These are phyloP conservation scores for Cyclotella choctawhatcheeana DNA, from an alignment of 108 stramenopile genomes.

Conservation along the genomic window DNA sequence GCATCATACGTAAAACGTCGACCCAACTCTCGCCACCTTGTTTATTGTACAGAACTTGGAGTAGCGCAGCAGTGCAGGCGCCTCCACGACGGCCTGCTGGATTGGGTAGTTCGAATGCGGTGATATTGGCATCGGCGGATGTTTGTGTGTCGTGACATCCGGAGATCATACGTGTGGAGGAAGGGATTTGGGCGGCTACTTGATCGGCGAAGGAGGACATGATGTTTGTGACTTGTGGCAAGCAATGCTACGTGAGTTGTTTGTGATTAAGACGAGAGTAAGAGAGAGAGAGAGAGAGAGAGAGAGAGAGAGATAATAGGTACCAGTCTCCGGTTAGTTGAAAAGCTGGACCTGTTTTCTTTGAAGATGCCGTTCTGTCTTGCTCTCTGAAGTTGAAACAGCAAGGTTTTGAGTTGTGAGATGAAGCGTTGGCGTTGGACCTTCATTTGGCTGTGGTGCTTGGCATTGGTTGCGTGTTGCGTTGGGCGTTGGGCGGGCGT, in stretches of 20 bases:
- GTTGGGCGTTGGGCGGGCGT: no score
- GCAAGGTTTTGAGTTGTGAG: no score
- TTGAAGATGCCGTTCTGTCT: no score
- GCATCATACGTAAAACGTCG: slow-evolving; percentile 66
- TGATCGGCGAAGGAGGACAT: slow-evolving; percentile 28
- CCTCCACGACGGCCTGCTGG: slow-evolving; percentile 81
- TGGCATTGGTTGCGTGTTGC: no score
- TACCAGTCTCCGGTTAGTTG: no score
- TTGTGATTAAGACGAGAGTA: not conserved
- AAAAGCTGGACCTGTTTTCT: no score
- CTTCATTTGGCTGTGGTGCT: no score
- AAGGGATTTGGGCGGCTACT: slow-evolving; percentile 23
- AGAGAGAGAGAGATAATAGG: no score
- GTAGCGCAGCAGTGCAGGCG: slow-evolving; percentile 90
- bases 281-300: no score
- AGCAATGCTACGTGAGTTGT: not conserved
- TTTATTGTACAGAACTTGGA: slow-evolving; percentile 69
- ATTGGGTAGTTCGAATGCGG: slow-evolving; percentile 79
- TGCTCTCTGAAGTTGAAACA: no score
- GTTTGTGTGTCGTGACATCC: slow-evolving; percentile 56
- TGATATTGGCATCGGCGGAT: slow-evolving; percentile 43
- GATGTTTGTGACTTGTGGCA: not conserved
- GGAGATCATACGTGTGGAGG: slow-evolving; percentile 46
- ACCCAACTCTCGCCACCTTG: slow-evolving; percentile 63
- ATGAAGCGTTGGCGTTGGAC: no score